Evolutionary conservation across 148 eudicot genomes (phyloP).

Genomic region (Spergularia marina): DNA sequence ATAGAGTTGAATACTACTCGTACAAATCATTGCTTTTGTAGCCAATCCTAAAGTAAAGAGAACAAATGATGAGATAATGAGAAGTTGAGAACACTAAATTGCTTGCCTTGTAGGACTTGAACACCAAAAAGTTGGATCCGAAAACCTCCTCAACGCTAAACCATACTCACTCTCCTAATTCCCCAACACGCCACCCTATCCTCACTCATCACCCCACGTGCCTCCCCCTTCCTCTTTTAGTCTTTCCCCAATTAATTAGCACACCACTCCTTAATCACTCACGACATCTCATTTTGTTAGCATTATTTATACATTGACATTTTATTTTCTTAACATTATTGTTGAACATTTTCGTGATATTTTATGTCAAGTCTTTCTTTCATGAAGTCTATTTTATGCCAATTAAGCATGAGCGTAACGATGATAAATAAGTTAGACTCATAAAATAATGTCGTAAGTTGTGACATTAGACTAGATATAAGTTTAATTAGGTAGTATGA

Average conservation of each 20-base stretch:
- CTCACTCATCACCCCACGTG: constrained; percentile 1
- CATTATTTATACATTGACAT: background rate
- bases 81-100: background rate
- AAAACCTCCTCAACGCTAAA: background rate
- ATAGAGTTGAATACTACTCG: too few relatives aligned
- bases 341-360: too few relatives aligned
- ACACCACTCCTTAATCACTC: constrained; percentile 4
- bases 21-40: too few relatives aligned
- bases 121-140: background rate
- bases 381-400: too few relatives aligned
- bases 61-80: too few relatives aligned
- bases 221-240: background rate
- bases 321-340: background rate
- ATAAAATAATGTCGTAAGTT: too few relatives aligned
- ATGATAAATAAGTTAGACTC: too few relatives aligned
- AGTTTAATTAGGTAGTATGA: too few relatives aligned
- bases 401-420: too few relatives aligned
- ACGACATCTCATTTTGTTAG: background rate
- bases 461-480: too few relatives aligned
- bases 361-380: too few relatives aligned
- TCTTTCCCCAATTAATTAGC: background rate
- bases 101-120: background rate
- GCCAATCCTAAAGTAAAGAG: too few relatives aligned
- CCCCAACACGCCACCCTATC: constrained; percentile 10
- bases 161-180: background rate